Evolutionary conservation across 352 stramenopile species (phyloP), one percentile per base, ranked within the genome.

Genomic region (Globisporangium perplexum): DNA sequence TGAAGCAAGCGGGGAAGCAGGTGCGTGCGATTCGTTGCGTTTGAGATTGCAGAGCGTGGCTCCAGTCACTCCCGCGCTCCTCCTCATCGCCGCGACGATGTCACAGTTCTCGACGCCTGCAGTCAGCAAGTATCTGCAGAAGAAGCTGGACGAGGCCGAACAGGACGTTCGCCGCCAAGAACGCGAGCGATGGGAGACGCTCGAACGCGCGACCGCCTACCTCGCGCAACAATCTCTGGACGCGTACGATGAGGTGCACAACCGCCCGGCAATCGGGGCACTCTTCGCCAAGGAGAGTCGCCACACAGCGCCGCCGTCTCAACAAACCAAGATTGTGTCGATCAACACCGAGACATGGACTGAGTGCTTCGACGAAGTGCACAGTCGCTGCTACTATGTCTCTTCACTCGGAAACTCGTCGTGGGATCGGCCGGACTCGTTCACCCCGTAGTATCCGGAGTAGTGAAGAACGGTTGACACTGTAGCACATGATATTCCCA

Each of bases 1-100:
- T 66, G 28, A 71, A 84, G 23, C 57, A 79, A 38, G 68, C 61
- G 0, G 59, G 53, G 31, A 82, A 75, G 53, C 68, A 74, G 64
- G 66, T 72, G n/a, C 7, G 41, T 38, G 28, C 14, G 3, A 4
- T 6, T 39, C 33, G 1, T 18, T 39, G 33, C n/a, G n/a, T n/a
- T n/a, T n/a, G n/a, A n/a, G n/a, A n/a, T n/a, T n/a, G n/a, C n/a
- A n/a, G n/a, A n/a, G n/a, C n/a, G n/a, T n/a, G n/a, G n/a, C n/a
- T n/a, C n/a, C n/a, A n/a, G n/a, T n/a, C n/a, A n/a, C n/a, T n/a
- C n/a, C n/a, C n/a, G n/a, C n/a, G n/a, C n/a, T n/a, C n/a, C n/a
- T n/a, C n/a, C 12, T 39, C 33, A 18, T 2, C 30, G 12, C 8
- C 30, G 1, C 10, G 8, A 39, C 33, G 14, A 39, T 39, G 33